phyloP scores from a whole-genome alignment of 176 grass and related monocot species.

The Oryza officinalis region DNA sequence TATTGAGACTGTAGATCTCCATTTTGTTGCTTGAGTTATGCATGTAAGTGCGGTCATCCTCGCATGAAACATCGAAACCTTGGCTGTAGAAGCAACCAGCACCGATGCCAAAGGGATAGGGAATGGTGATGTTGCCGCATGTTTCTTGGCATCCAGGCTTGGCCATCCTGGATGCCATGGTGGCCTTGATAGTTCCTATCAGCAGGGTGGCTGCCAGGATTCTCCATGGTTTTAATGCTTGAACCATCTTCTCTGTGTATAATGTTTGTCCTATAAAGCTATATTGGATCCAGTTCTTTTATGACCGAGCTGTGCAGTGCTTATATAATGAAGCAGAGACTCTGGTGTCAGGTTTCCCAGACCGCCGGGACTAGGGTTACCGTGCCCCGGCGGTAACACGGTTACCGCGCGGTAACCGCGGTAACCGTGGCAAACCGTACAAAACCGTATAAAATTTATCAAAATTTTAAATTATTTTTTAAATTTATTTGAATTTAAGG shows the following conservation, averaged over 20 bases:
- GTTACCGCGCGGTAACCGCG: no score
- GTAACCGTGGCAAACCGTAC: no score
- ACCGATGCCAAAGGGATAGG: slow-evolving; percentile 50
- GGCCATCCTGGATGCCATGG: slow-evolving; percentile 19
- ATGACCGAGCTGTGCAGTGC: not conserved
- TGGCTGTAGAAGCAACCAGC: slow-evolving; percentile 8
- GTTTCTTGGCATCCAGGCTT: slow-evolving; percentile 38
- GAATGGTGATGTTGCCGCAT: slow-evolving; percentile 28
- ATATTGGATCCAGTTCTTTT: not conserved
- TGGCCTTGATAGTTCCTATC: slow-evolving; percentile 25
- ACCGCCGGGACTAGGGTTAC: no score
- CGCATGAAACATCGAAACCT: slow-evolving; percentile 44
- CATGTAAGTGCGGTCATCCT: slow-evolving; percentile 12
- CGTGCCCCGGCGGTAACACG: no score
- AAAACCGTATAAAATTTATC: no score
- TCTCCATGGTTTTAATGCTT: no score
- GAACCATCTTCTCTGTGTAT: slow-evolving; percentile 8
- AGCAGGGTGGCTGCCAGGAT: slow-evolving; percentile 25
- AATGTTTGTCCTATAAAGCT: not conserved
- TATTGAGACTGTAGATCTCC: slow-evolving; percentile 30
- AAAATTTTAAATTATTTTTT: no score
- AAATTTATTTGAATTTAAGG: no score
- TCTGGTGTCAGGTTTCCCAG: no score
- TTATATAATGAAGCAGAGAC: slow-evolving; percentile 9
- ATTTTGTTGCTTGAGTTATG: slow-evolving; percentile 14